Evolutionary conservation across 1,284 basidiomycete genomes (phyloP).

Genomic region (Vanrija sp.): DNA sequence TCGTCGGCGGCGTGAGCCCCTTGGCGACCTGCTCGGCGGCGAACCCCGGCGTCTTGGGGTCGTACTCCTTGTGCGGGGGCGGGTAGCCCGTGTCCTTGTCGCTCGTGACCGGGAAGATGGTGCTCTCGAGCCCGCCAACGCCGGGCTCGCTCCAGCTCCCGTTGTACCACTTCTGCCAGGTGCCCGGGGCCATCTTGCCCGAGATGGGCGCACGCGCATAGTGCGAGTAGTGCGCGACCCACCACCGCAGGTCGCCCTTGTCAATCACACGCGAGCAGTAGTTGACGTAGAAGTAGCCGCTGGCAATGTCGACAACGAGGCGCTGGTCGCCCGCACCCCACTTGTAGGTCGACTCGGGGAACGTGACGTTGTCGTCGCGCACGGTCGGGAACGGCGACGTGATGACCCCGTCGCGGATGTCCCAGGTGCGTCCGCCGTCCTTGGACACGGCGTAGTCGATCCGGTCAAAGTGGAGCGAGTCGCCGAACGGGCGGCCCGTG

Average conservation of each 20-base stretch:
- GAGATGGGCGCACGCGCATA: conserved; percentile 11
- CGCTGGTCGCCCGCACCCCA: conserved; percentile 17
- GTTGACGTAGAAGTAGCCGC: conserved; percentile 13
- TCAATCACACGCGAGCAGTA: conserved; percentile 7
- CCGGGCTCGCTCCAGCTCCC: conserved; percentile 12
- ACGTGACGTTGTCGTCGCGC: conserved; percentile 6
- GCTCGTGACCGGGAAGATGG: conserved; percentile 3
- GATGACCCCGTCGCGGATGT: conserved; percentile 9
- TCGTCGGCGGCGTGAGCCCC: conserved; percentile 1
- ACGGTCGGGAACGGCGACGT: conserved; percentile 8
- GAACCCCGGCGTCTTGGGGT: conserved; percentile 1
- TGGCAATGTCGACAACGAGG: conserved; percentile 1
- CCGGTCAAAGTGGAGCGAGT: conserved; percentile 14
- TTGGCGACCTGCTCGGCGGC: conserved; percentile 1
- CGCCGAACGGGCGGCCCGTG: conserved; percentile 9
- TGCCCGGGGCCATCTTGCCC: conserved; percentile 6
- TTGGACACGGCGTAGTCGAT: conserved; percentile 13
- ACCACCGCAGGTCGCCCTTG: conserved; percentile 7
- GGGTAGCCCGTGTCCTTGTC: conserved; percentile 3
- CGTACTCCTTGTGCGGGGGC: conserved; percentile 4
- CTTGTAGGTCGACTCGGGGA: conserved; percentile 10
- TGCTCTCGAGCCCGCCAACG: conserved; percentile 9
- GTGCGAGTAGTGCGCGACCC: conserved; percentile 10
- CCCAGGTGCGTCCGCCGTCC: conserved; percentile 13
- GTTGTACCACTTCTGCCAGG: conserved; percentile 12